Evolutionary conservation across 2,329 filamentous ascomycete species (phyloP).

Genomic region (Xylaria sp.): DNA sequence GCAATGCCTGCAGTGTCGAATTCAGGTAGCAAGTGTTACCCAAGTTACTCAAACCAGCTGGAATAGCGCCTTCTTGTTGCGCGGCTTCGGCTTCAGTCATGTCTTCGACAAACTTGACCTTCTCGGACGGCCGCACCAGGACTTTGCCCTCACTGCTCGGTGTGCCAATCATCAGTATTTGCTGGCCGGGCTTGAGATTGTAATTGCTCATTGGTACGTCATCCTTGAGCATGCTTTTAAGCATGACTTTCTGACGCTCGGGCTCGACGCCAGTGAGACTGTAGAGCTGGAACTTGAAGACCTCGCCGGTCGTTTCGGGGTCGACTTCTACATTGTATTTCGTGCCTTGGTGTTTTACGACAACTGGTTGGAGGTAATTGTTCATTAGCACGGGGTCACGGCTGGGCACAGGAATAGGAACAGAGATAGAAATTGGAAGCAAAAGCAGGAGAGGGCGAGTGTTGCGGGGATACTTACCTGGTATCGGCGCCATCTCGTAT

Average conservation of each 20-base stretch:
- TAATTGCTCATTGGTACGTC: conserved; percentile 87
- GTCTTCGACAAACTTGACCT: conserved; percentile 91
- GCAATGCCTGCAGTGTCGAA: conserved; percentile 91
- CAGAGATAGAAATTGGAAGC: not conserved
- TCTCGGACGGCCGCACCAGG: conserved; percentile 79
- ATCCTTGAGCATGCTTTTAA: conserved; percentile 96
- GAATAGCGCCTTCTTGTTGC: conserved; percentile 82
- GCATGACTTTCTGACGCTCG: conserved; percentile 92
- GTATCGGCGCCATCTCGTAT: conserved; percentile 47
- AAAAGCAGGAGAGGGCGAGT: conserved; percentile 13
- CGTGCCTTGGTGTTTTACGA: conserved; percentile 95
- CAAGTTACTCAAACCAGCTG: conserved; percentile 88
- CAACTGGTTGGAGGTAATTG: conserved; percentile 64
- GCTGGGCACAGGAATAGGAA: not conserved
- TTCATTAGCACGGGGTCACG: conserved; percentile 40
- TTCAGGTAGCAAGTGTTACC: conserved; percentile 99
- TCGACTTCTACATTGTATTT: conserved; percentile 96
- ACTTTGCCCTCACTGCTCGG: conserved; percentile 72
- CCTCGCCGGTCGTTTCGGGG: conserved; percentile 82
- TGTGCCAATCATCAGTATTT: conserved; percentile 97
- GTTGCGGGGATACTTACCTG: conserved; percentile 21
- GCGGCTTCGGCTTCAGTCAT: conserved; percentile 96
- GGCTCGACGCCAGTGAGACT: conserved; percentile 96
- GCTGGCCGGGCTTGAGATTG: conserved; percentile 84
- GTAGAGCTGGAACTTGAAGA: conserved; percentile 95